Conservation (phyloP, 2,329 filamentous ascomycete genomes). For the Diplocarpon mali region DNA sequence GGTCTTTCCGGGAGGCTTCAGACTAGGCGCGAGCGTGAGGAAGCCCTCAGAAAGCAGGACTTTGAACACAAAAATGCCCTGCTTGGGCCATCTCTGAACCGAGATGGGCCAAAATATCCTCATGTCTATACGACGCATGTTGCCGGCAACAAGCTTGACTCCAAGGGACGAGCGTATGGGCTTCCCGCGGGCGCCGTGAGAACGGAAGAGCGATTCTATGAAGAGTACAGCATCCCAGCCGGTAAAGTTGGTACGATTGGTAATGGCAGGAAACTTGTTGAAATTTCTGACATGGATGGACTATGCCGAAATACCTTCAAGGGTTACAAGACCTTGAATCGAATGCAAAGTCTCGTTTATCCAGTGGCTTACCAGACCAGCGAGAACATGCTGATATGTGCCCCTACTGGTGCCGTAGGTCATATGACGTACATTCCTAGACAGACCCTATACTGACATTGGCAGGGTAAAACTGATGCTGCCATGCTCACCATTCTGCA, state of each 20-base stretch:
- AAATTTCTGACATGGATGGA: conserved; percentile 75
- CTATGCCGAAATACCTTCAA: conserved; percentile 86
- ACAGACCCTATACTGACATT: neutral
- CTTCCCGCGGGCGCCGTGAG: conserved; percentile 67
- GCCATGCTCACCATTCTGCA: conserved; percentile 95
- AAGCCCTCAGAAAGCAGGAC: conserved; percentile 64
- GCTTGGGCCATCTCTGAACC: conserved; percentile 59
- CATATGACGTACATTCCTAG: neutral
- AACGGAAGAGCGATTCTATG: conserved; percentile 66
- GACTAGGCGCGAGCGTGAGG: conserved; percentile 67
- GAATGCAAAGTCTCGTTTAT: conserved; percentile 96
- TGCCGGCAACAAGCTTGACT: conserved; percentile 75
- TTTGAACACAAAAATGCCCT: conserved; percentile 69
- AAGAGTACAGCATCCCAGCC: conserved; percentile 82
- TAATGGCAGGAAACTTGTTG: conserved; percentile 61
- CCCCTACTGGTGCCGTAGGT: conserved; percentile 78
- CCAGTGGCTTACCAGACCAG: conserved; percentile 90
- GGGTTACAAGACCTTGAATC: conserved; percentile 85
- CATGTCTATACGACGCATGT: conserved; percentile 82
- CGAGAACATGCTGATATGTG: conserved; percentile 98
- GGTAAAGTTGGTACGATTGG: conserved; percentile 65
- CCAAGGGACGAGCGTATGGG: conserved; percentile 70
- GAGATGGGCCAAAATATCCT: conserved; percentile 68
- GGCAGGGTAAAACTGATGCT: conserved; percentile 82
- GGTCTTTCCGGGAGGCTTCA: conserved; percentile 49